Conservation (phyloP, 805 yeast species). For the Saturnispora hagleri region DNA sequence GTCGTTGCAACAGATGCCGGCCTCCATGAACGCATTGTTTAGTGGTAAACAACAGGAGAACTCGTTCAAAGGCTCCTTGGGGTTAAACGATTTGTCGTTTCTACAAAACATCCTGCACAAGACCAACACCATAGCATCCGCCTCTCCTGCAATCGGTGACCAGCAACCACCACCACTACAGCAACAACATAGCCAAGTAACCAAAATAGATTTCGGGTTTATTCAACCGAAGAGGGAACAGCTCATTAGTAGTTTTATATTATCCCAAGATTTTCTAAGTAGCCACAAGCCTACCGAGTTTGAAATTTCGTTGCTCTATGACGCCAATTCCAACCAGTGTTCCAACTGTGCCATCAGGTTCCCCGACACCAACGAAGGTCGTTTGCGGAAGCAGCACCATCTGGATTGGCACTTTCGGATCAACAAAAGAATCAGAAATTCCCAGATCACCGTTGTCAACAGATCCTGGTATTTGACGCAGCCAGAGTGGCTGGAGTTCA, state of each 20-base stretch:
- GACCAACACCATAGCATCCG: not conserved
- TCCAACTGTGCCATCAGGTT: conserved; percentile 86
- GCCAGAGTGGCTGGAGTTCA: conserved; percentile 62
- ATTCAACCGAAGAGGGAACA: conserved; percentile 15
- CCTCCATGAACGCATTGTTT: conserved; percentile 1
- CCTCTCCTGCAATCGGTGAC: not conserved
- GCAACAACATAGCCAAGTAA: conserved; percentile 18
- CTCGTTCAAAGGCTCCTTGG: conserved; percentile 9
- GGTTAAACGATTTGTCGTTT: conserved; percentile 14
- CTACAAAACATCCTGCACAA: conserved; percentile 16
- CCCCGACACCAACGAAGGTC: conserved; percentile 48
- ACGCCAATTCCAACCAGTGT: conserved; percentile 69
- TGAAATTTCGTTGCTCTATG: conserved; percentile 38
- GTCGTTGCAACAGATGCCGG: not conserved
- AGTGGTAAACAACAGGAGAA: conserved; percentile 1
- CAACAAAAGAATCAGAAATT: conserved; percentile 55
- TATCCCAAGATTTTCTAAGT: conserved; percentile 31
- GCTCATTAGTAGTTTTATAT: conserved; percentile 18
- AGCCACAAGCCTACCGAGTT: conserved; percentile 28
- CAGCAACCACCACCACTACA: not conserved
- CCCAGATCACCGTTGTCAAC: conserved; percentile 45
- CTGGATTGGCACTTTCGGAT: conserved; percentile 95
- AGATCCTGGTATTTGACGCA: conserved; percentile 77
- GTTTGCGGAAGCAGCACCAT: conserved; percentile 49
- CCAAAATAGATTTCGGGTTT: conserved; percentile 16